Evolutionary conservation across 768 basidiomycete genomes (phyloP), one percentile per base, ranked within the genome.

Genomic region (Heimioporus sp.): DNA sequence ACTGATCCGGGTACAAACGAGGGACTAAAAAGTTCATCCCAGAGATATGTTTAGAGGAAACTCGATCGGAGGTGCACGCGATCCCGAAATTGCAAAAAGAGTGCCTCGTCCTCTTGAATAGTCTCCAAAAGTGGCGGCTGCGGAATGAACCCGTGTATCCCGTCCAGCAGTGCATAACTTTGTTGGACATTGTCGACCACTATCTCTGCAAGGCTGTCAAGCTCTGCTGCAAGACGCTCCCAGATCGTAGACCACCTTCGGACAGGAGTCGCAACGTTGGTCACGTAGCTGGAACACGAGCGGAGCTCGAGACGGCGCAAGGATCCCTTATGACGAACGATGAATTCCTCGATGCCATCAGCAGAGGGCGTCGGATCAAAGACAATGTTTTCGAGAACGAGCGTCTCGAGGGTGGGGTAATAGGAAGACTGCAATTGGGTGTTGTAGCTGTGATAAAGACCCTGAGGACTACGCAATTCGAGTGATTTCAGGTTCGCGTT

Each of bases 241-340:
- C 67, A 68, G 12, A 68, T 66, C 16, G 54, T 55, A 17, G 62
- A 57, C 67, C 67, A 68, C 24, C 39, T 58, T 37, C 68, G 62
- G 11, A 60, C 2, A 30, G 62, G 47, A n/a, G 51, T 46, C 12
- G 52, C 32, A 3, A n/a, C 6, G n/a, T 28, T 53, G n/a, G 55
- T 45, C 3, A 57, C 56, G 24, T 68, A 70, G 44, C 60, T 70
- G 2, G 62, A 43, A 34, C 68, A 68, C 2, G 60, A 62, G 37
- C 19, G 53, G 28, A 68, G 37, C 20, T 70, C 67, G 5, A 68
- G 43, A 24, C 51, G 58, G 5, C 58, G 62, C 5, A 68, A 36
- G 24, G 46, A 54, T 21, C 41, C 47, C 45, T 70, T 70, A 57
- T 68, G 68, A 13, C 68, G 62, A 19, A 68, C 2, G n/a, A 68